Conservation (phyloP, 306 rosid genomes). For the Ormosia emarginata region DNA sequence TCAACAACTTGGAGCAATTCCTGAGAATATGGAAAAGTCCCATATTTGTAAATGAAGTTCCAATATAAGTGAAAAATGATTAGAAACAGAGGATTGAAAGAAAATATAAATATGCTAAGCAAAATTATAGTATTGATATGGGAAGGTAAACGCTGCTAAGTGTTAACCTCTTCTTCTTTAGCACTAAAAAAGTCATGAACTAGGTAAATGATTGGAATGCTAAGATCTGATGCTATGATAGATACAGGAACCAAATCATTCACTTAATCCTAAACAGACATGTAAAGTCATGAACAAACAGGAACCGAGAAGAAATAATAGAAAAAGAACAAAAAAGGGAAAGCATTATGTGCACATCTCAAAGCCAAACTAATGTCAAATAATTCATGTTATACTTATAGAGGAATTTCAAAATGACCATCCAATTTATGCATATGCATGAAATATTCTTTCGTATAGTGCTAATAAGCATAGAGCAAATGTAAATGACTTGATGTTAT, state of each 20-base stretch:
- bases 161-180: constrained; percentile 79
- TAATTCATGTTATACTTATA: too few species aligned
- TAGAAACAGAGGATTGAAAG: neutral
- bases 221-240: constrained; percentile 58
- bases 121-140: neutral
- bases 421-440: neutral
- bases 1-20: constrained; percentile 69
- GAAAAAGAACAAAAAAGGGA: too few species aligned
- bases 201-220: constrained; percentile 73
- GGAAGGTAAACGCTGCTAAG: constrained; percentile 17
- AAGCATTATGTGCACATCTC: too few species aligned
- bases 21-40: constrained; percentile 31
- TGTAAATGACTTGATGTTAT: too few species aligned
- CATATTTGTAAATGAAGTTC: neutral
- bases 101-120: constrained; percentile 3
- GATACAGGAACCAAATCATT: constrained; percentile 61
- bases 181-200: constrained; percentile 62
- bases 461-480: neutral
- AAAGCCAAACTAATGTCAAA: too few species aligned
- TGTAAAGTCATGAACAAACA: too few species aligned
- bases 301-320: too few species aligned
- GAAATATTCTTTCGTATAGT: too few species aligned
- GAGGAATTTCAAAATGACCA: too few species aligned
- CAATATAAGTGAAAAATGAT: neutral
- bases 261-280: constrained; percentile 40